Base-by-base conservation (phyloP, 2,329 filamentous ascomycete genomes). In the Cordyceps militaris region DNA sequence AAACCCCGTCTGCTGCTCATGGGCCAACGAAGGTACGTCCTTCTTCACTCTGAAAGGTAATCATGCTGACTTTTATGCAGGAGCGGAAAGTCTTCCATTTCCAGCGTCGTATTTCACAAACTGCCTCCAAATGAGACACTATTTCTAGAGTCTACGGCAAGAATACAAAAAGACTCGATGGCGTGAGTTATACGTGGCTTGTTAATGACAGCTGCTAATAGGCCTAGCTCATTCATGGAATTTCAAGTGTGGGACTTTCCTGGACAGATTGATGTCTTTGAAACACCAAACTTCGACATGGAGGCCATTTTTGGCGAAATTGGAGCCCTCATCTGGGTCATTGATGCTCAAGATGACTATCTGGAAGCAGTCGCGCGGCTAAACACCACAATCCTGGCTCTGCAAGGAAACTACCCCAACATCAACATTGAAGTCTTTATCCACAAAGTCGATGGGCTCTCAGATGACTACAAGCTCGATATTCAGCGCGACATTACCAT, bases 361-460 rank as follows among this genome's bases (percentile, higher is more conserved):
- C 83, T 96, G 57, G 91, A 97, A 70, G 89, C 92, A 19, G 89
- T 99, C 49, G 84, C 85, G 56, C 86, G 90, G 9, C 83, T 99
- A 28, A 96, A 96, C 72, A 80, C 85, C 56, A 96, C 92, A 8
- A 96, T 97, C 61, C 79, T 97, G 59, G 89, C 91, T 63, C 83
- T 99, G 1, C 90, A 96, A 69, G 85, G 91, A 63, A 85, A 84
- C 60, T 97, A 96, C 69, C 92, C 93, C 2, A 87, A 90, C 68
- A 94, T 97, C 74, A 96, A 97, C 72, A 89, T 99, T 63, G 93
- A 97, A 70, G 93, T 99, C 52, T 97, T 99, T 73, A 96, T 99
- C 66, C 94, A 99, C 80, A 99, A 99, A 72, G 93, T 97, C 34
- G 94, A 99, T 69, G 93, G 92, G n/a, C 80, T 99, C 16, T 94